Percentiles rank a stretch among this genome's conserved stretches.
phyloP scores from a whole-genome alignment of 2,329 filamentous ascomycete species.

The Aspergillus felis region DNA sequence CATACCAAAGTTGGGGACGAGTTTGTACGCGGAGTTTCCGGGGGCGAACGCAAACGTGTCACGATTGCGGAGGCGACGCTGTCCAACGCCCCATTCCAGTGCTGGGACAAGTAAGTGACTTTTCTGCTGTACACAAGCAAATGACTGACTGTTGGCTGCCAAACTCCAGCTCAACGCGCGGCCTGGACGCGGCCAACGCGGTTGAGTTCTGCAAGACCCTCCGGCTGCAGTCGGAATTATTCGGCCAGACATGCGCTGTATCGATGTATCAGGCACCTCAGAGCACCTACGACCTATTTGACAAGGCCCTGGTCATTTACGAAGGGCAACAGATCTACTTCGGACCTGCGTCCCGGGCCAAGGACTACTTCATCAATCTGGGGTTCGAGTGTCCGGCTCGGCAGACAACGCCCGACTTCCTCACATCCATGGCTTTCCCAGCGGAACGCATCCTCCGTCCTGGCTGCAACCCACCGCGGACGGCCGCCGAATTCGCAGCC shows the following conservation, averaged over 20 bases:
- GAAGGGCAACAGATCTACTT: conserved; percentile 76
- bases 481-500: conserved; percentile 64
- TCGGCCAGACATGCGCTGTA: conserved; percentile 49
- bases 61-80: conserved; percentile 55
- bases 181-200: conserved; percentile 53
- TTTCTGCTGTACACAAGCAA: no score
- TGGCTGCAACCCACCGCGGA: conserved; percentile 62
- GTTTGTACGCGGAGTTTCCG: conserved; percentile 58
- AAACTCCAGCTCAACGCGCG: conserved; percentile 36
- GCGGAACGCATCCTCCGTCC: conserved; percentile 58
- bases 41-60: conserved; percentile 60
- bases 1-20: conserved; percentile 50
- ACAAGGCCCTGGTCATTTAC: conserved; percentile 69
- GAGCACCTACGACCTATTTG: conserved; percentile 57
- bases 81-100: conserved; percentile 45
- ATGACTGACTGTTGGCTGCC: no score
- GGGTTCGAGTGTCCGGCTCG: conserved; percentile 67
- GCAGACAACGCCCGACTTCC: conserved; percentile 68
- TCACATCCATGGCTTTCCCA: conserved; percentile 66
- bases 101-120: conserved; percentile 42
- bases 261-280: conserved; percentile 54
- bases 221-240: conserved; percentile 47
- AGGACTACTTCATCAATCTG: conserved; percentile 63
- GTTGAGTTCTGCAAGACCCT: conserved; percentile 55
- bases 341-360: conserved; percentile 59